These are phyloP conservation scores for Leptographium wingfieldii DNA, from an alignment of 2,329 filamentous ascomycete genomes.

Conservation along the genomic window DNA sequence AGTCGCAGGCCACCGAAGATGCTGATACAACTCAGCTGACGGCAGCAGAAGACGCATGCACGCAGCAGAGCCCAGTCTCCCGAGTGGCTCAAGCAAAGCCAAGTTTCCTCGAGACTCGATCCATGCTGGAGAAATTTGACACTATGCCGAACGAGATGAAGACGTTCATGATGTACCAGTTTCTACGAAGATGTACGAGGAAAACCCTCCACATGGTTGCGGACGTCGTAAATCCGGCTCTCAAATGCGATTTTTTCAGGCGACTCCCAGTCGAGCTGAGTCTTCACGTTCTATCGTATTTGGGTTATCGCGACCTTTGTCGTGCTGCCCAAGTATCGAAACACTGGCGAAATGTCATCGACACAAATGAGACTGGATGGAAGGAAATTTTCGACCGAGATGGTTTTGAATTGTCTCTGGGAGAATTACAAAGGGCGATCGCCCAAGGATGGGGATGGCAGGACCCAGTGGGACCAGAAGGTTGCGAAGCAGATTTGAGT, in stretches of 20 bases:
- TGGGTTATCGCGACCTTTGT: slow-evolving; percentile 77
- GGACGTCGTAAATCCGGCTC: slow-evolving; percentile 78
- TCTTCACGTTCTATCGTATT: slow-evolving; percentile 74
- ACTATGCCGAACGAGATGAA: slow-evolving; percentile 85
- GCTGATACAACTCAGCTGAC: slow-evolving; percentile 15
- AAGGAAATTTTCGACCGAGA: slow-evolving; percentile 81
- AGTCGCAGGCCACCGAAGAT: slow-evolving; percentile 29
- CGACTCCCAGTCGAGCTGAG: slow-evolving; percentile 77
- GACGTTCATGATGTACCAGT: slow-evolving; percentile 92
- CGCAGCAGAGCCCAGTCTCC: slow-evolving; percentile 11
- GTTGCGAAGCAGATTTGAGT: slow-evolving; percentile 72
- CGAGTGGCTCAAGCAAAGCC: slow-evolving; percentile 19
- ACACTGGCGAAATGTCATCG: slow-evolving; percentile 81
- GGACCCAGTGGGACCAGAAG: slow-evolving; percentile 61
- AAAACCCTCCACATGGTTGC: slow-evolving; percentile 83
- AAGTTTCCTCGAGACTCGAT: slow-evolving; percentile 63
- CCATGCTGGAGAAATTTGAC: slow-evolving; percentile 82
- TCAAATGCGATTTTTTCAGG: slow-evolving; percentile 87
- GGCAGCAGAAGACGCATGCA: not conserved
- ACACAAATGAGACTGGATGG: slow-evolving; percentile 92
- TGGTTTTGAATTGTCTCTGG: slow-evolving; percentile 64
- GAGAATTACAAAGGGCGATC: slow-evolving; percentile 77
- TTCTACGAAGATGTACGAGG: slow-evolving; percentile 76
- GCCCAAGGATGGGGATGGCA: slow-evolving; percentile 97
- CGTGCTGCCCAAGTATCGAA: slow-evolving; percentile 87